These are phyloP conservation scores for Sugiyamaella novakii DNA, from an alignment of 1,139 yeast genomes.

Conservation along the genomic window DNA sequence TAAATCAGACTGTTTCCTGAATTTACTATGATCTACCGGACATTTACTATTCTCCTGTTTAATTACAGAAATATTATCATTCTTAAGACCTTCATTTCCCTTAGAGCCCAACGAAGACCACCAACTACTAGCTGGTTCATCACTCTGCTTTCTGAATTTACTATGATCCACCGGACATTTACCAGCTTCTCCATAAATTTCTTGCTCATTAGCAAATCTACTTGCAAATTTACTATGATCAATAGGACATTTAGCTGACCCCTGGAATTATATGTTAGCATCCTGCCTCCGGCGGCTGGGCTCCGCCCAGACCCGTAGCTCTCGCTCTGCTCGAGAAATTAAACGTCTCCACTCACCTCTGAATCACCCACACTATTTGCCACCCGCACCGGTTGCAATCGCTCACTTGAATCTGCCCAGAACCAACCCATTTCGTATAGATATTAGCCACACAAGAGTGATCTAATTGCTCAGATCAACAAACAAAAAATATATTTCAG, in stretches of 20 bases:
- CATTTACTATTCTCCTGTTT: no score
- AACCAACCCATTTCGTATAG: constrained; percentile 33
- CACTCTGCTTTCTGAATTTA: constrained; percentile 28
- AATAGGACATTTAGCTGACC: constrained; percentile 48
- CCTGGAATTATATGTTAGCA: neutral
- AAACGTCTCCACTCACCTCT: constrained; percentile 3
- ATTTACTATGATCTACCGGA: constrained; percentile 47
- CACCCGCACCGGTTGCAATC: no score
- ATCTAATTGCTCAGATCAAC: constrained; percentile 8
- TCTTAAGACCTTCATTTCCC: neutral
- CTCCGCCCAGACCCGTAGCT: constrained; percentile 1
- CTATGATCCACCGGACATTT: constrained; percentile 51
- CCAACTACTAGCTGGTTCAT: constrained; percentile 23
- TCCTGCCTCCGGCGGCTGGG: neutral
- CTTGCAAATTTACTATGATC: constrained; percentile 12
- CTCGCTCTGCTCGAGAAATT: neutral
- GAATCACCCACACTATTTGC: neutral
- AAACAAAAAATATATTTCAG: no score
- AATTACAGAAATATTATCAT: no score
- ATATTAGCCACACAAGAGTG: no score
- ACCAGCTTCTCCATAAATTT: constrained; percentile 34
- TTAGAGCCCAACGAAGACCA: constrained; percentile 24
- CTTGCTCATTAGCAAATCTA: neutral
- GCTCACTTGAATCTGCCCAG: constrained; percentile 28
- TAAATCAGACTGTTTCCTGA: constrained; percentile 22